Conservation (phyloP, 352 stramenopile species). For the Globisporangium heterothallicum region DNA sequence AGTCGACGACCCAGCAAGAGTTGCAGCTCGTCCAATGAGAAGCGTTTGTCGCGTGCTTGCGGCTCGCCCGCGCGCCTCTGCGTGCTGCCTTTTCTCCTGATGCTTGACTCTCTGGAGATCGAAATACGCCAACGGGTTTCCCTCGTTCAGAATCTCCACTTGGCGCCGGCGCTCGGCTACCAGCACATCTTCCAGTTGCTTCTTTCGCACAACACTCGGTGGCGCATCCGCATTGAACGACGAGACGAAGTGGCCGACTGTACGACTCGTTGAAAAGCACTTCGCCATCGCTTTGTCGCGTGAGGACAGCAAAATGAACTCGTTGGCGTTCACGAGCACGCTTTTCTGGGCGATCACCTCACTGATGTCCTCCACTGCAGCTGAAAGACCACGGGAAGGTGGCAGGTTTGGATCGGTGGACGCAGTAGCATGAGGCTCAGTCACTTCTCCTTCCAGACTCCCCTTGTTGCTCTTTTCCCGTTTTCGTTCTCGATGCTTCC, state of each 20-base stretch:
- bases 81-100: slow-evolving; percentile 21
- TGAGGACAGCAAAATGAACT: slow-evolving; percentile 40
- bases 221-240: slow-evolving; percentile 59
- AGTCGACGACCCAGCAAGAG: not conserved
- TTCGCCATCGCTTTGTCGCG: slow-evolving; percentile 10
- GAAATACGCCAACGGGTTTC: slow-evolving; percentile 59
- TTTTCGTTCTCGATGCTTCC: not conserved
- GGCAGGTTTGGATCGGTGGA: not conserved
- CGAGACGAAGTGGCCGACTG: slow-evolving; percentile 37
- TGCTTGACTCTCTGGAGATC: slow-evolving; percentile 30
- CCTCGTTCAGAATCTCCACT: slow-evolving; percentile 42
- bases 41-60: slow-evolving; percentile 21
- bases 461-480: not conserved
- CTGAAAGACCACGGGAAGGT: too few species aligned
- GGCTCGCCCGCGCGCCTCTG: slow-evolving; percentile 12
- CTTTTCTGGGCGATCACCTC: slow-evolving; percentile 1
- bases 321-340: slow-evolving; percentile 44
- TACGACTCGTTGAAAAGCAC: slow-evolving; percentile 19
- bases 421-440: too few species aligned
- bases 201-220: slow-evolving; percentile 21
- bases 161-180: slow-evolving; percentile 26
- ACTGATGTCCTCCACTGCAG: not conserved
- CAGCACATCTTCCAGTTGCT: slow-evolving; percentile 25
- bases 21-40: slow-evolving; percentile 4
- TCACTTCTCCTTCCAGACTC: too few species aligned